These are phyloP conservation scores for Cicer cuneatum DNA, from an alignment of 306 rosid species.

Conservation along the genomic window DNA sequence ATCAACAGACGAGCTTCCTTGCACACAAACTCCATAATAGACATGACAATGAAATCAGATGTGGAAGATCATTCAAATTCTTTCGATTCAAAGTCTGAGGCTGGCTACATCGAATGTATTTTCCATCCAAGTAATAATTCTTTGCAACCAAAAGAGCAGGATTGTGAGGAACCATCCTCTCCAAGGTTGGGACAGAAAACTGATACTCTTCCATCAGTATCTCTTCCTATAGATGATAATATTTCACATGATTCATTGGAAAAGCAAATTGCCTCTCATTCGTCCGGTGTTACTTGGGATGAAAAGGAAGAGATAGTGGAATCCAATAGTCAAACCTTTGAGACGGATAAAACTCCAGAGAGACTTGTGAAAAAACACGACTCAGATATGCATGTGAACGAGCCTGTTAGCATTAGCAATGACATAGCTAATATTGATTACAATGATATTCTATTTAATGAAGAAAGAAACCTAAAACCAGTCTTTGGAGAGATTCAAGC, in stretches of 20 bases:
- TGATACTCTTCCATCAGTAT: conserved; percentile 52
- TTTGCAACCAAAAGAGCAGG: conserved; percentile 56
- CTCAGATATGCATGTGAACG: conserved; percentile 48
- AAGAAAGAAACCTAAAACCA: conserved; percentile 52
- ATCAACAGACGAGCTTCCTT: conserved; percentile 47
- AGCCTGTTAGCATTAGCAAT: conserved; percentile 33
- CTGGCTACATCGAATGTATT: conserved; percentile 72
- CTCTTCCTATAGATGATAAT: conserved; percentile 57
- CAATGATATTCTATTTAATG: conserved; percentile 49
- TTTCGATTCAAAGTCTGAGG: conserved; percentile 69
- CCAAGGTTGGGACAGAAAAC: conserved; percentile 54
- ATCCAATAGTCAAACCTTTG: conserved; percentile 50
- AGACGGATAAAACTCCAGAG: conserved; percentile 54
- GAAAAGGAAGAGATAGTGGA: conserved; percentile 89
- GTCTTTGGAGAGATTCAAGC: conserved; percentile 46
- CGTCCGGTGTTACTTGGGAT: conserved; percentile 87
- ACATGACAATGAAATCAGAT: conserved; percentile 50
- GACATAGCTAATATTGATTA: conserved; percentile 47
- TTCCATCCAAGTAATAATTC: conserved; percentile 62
- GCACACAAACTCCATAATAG: conserved; percentile 51
- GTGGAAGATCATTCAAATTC: conserved; percentile 63
- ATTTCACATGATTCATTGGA: conserved; percentile 57
- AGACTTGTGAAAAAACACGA: conserved; percentile 46
- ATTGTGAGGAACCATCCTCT: conserved; percentile 60
- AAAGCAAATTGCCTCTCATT: conserved; percentile 63